These are phyloP conservation scores for Venturia effusa DNA, from an alignment of 2,329 filamentous ascomycete species.

Conservation along the genomic window DNA sequence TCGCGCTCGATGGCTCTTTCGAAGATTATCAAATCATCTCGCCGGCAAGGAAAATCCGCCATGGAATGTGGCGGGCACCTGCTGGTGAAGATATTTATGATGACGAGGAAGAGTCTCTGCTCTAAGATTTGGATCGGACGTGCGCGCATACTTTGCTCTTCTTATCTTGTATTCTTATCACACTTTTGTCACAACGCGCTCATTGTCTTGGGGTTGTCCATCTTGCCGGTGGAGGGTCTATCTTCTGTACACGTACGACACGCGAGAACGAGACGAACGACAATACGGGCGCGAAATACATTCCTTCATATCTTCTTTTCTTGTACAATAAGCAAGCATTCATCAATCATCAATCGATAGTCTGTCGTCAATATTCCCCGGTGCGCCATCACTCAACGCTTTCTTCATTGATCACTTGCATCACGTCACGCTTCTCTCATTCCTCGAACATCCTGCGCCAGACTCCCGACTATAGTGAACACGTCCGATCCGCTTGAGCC, in stretches of 20 bases:
- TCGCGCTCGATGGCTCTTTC: background rate
- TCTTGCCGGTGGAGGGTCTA: background rate
- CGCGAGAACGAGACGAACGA: background rate
- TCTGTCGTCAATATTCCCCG: background rate
- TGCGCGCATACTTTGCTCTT: background rate
- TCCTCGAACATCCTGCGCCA: background rate
- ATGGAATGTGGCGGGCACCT: background rate
- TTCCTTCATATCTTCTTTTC: background rate
- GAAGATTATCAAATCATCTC: background rate
- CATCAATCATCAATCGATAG: slow-evolving; percentile 2
- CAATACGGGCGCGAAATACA: background rate
- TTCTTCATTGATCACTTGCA: background rate
- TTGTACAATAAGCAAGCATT: slow-evolving; percentile 3
- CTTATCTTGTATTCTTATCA: slow-evolving; percentile 5
- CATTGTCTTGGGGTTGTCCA: background rate
- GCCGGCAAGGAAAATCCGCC: background rate
- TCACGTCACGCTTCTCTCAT: background rate
- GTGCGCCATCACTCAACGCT: background rate
- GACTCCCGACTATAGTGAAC: background rate
- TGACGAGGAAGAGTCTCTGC: background rate
- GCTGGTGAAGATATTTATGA: background rate
- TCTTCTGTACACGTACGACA: background rate
- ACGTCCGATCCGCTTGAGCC: background rate
- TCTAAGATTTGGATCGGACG: background rate
- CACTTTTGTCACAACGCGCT: slow-evolving; percentile 12